Conservation (phyloP, 257 asterid species). For the Capsicum rhomboideum region DNA sequence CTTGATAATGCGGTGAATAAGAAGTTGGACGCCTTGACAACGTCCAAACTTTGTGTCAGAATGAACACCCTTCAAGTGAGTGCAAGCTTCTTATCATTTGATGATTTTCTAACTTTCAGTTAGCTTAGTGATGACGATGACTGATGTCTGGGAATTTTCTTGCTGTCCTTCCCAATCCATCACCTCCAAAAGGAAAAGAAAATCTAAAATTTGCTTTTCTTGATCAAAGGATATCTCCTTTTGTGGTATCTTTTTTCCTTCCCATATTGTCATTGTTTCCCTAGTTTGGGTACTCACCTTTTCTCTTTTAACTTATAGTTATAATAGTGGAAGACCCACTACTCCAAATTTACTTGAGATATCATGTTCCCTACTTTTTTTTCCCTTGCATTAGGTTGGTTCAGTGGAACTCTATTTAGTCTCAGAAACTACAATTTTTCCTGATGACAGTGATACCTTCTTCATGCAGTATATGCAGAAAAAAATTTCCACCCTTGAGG, state of each 20-base stretch:
- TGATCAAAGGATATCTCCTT: neutral
- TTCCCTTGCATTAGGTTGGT: neutral
- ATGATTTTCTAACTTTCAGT: neutral
- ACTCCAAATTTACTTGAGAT: neutral
- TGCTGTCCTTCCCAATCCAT: neutral
- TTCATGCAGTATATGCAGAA: constrained; percentile 76
- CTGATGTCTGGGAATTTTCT: neutral
- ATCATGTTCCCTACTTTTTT: neutral
- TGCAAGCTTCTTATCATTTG: constrained; percentile 13
- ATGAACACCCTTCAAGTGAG: constrained; percentile 87
- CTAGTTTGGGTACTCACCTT: neutral
- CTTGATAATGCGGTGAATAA: constrained; percentile 49
- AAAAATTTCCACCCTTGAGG: constrained; percentile 65
- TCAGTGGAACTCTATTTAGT: neutral
- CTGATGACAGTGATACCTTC: constrained; percentile 7
- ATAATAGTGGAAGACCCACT: neutral
- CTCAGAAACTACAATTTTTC: neutral
- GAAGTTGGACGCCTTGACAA: constrained; percentile 59
- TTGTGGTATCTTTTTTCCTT: neutral
- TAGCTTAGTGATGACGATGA: neutral
- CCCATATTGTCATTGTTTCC: neutral
- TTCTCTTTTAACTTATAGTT: neutral
- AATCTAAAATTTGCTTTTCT: neutral
- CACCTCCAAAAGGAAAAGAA: neutral
- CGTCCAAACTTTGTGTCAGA: constrained; percentile 81